Evolutionary conservation across 352 stramenopile species (phyloP), one percentile per base, ranked within the genome.

Genomic region (Phytopythium cucurbitacearum): DNA sequence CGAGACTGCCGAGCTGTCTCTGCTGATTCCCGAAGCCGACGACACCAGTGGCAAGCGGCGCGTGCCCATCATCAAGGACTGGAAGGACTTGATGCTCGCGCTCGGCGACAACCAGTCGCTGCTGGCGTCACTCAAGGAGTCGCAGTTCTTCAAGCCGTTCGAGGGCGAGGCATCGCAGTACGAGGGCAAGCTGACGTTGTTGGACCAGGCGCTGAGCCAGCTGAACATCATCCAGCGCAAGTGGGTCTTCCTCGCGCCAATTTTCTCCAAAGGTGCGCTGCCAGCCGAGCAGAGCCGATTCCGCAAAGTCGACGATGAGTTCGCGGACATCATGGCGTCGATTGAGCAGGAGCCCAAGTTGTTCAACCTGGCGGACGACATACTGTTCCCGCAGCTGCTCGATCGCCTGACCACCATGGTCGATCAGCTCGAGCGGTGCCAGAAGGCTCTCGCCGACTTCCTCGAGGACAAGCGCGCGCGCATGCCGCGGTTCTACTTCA

Each of bases 401-500:
- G 82, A 94, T 0, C 76, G 71, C 0, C 70, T 98, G 2, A 65
- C 62, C 1, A 87, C 71, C 7, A 97, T 97, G 76, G 76, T 97
- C 0, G 92, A 97, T 48, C 91, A 98, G 64, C 73, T 98, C 0
- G 95, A 98, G 58, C 81, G 90, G 0, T 98, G 90, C 56, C 91
- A 98, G 43, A 98, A 98, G 53, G 94, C 95, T 3, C 68, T 98
- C 6, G 76, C 86, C 0, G 89, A 98, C 53, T 98, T 98, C 58
- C 67, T 98, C 10, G 95, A 98, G 59, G 83, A 94, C 41, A 98
- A 98, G 59, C 78, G 95, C 3, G 87, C 80, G 6, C 69, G 71
- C 5, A 96, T 98, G 72, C 95, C 95, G n/a, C 80, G 95, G 2
- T 98, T 98, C 59, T 98, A 98, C 64, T 98, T 98, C 53, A 96